Base-by-base conservation (phyloP, 768 basidiomycete species). In the Chalciporus pseudorubinellus region DNA sequence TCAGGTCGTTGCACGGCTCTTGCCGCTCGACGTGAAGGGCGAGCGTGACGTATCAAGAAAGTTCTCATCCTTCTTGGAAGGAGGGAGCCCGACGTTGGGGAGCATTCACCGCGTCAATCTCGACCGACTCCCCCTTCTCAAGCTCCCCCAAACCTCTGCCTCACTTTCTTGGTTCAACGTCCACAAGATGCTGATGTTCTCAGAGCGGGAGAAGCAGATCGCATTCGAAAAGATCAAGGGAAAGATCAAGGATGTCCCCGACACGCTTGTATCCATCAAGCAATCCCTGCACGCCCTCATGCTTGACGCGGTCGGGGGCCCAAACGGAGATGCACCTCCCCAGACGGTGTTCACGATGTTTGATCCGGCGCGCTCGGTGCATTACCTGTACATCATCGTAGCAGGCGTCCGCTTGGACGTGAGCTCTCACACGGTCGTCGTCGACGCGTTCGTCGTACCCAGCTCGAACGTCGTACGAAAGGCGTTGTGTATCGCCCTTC, bases 361-460 rank as follows among this genome's bases (percentile, higher is more conserved):
- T 18, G 49, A 64, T 31, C 57, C 48, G 34, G 46, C 57, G 0
- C 45, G 39, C 10, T n/a, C 22, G 14, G 47, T 41, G 11, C 8
- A 39, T 6, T 62, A 78, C 53, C 74, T 77, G 0, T 49, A 79
- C 24, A 61, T 84, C 45, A 72, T 83, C 60, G 56, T 83, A 45
- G 70, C 72, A 24, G 62, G 67, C 10, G 58, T 81, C 39, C 67
- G 77, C 10, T 63, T 77, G 39, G 83, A 85, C 52, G 57, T 78
- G 14, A 55, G 55, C 3, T 62, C 61, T 11, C 61, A 63, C 51
- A 81, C 82, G 2, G 46, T 82, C 0, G 66, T 83, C 6, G 72
- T 69, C 22, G 81, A 83, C 52, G 70, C 72, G 3, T 82, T 70
- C 56, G 72, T 79, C 9, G 65, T 79, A 3, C 72, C 74, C 0